Evolutionary conservation across 371 early-diverging fungal genomes (phyloP), one percentile per base, ranked within the genome.

Genomic region (Caulochytrium protostelioides): DNA sequence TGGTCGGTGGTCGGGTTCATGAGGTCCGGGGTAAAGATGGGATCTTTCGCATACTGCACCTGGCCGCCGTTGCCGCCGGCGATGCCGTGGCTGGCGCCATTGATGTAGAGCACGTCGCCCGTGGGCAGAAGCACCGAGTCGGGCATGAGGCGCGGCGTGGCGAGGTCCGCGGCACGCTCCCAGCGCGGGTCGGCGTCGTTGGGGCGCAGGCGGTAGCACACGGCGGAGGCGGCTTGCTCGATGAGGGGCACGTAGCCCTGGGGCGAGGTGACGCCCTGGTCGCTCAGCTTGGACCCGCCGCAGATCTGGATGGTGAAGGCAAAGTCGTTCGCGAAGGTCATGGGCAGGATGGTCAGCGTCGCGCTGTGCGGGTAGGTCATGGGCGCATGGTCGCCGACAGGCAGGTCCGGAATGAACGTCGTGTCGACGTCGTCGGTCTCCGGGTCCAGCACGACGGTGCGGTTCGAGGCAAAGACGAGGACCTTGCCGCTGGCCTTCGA

Each of bases 71-170:
- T 41, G 5, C 52, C 52, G 3, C 58, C 58, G 4, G 50, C 47
- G 6, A 34, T 40, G 20, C 58, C 54, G 33, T 37, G 41, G 9
- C 32, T 25, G 14, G 31, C 40, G 13, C 54, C 58, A 32, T 48
- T 48, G 5, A 42, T 32, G 26, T 35, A 34, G 17, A 54, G 19
- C 9, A 51, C 39, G 12, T 0, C 60, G 54, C 14, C 49, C 48
- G 34, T 70, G 10, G 56, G 50, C 18, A 52, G 14, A 12, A 55
- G 8, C 3, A 41, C 39, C 0, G 34, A 14, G 35, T 52, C 49
- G 2, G 47, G 47, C 52, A 55, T 49, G 1, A 55, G 42, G 16
- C 63, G 44, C 10, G 57, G 62, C 39, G 48, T 44, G 2, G 45
- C 57, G 22, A 66, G 38, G 33, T 70, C 57, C 8, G 7, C 34